Evolutionary conservation across 441 rosid species (phyloP).

Genomic region (Erodium moschatum): DNA sequence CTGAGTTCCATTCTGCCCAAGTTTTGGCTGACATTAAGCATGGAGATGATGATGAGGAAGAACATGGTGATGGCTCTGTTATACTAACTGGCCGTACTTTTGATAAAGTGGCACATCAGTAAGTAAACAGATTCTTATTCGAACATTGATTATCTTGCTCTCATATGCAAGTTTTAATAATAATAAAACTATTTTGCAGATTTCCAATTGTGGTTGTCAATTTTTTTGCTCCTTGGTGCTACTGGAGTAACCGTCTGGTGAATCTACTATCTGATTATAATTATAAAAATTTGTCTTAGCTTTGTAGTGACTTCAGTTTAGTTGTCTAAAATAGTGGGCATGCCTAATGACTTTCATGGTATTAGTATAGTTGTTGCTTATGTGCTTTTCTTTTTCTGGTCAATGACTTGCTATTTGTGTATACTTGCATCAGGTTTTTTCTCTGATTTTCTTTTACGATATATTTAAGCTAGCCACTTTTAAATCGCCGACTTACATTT

Average conservation of each 20-base stretch:
- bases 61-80: conserved; percentile 55
- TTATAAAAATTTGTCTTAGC: not conserved
- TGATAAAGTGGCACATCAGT: conserved; percentile 64
- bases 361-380: not conserved
- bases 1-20: conserved; percentile 71
- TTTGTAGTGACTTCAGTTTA: not conserved
- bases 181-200: conserved; percentile 37
- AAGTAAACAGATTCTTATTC: conserved; percentile 36
- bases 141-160: conserved; percentile 13
- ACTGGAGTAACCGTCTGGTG: conserved; percentile 96
- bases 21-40: conserved; percentile 56
- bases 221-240: conserved; percentile 98
- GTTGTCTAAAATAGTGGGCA: not conserved
- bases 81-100: conserved; percentile 48
- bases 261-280: conserved; percentile 18
- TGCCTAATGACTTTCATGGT: not conserved
- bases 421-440: not conserved
- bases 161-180: not conserved
- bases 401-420: not conserved
- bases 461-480: not conserved
- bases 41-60: conserved; percentile 73
- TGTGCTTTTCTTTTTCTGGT: not conserved
- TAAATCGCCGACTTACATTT: not conserved
- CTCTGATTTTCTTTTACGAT: not conserved
- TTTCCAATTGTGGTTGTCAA: conserved; percentile 36